Evolutionary conservation across 257 asterid species (phyloP).

Genomic region (Capsicum rhomboideum): DNA sequence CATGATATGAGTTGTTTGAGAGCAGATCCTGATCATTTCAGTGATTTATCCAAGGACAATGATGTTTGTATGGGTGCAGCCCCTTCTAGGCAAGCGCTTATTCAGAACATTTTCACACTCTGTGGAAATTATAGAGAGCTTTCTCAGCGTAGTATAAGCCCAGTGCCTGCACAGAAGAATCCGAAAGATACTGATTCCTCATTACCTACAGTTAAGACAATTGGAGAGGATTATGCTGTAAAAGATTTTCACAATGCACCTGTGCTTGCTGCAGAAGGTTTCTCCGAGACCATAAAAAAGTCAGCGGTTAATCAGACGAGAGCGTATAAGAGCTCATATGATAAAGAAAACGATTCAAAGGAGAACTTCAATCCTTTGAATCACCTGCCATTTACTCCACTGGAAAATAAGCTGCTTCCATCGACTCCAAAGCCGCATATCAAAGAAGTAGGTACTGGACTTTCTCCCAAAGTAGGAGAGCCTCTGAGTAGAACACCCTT

Average conservation of each 20-base stretch:
- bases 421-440: conserved; percentile 26
- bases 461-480: conserved; percentile 31
- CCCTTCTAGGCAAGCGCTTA: conserved; percentile 38
- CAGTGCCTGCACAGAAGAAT: conserved; percentile 13
- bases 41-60: conserved; percentile 4
- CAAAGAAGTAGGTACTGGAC: conserved; percentile 19
- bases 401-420: conserved; percentile 47
- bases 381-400: conserved; percentile 40
- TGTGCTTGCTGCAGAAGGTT: neutral
- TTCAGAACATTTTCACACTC: conserved; percentile 60
- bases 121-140: conserved; percentile 59
- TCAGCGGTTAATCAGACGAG: conserved; percentile 11
- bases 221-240: conserved; percentile 6
- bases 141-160: conserved; percentile 21
- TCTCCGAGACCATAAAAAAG: conserved; percentile 9
- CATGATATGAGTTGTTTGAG: no score
- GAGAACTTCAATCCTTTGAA: conserved; percentile 27
- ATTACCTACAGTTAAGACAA: neutral
- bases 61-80: conserved; percentile 24
- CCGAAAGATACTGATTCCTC: neutral
- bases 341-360: conserved; percentile 15
- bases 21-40: neutral
- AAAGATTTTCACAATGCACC: conserved; percentile 3
- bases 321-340: conserved; percentile 4
- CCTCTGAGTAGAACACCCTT: conserved; percentile 47